These are phyloP conservation scores for Monosporascus sp. DNA, from an alignment of 2,329 filamentous ascomycete genomes.

Conservation along the genomic window DNA sequence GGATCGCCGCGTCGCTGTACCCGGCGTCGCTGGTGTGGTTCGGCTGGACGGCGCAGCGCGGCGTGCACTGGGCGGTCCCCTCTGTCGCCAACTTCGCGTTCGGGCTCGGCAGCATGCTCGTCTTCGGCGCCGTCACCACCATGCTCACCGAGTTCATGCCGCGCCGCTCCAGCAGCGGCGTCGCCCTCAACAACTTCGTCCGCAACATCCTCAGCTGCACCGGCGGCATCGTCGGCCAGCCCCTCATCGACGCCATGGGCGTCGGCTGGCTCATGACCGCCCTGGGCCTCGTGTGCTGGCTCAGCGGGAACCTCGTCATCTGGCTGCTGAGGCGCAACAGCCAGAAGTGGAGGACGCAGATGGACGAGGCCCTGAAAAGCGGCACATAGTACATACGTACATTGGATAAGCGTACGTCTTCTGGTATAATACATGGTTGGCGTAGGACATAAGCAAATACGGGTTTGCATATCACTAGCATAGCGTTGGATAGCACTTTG, in stretches of 20 bases:
- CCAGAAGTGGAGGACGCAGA: conserved; percentile 56
- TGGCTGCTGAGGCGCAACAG: conserved; percentile 58
- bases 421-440: neutral
- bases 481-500: too few relatives aligned
- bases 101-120: conserved; percentile 72
- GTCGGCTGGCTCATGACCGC: conserved; percentile 72
- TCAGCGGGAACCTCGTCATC: conserved; percentile 53
- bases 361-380: conserved; percentile 46
- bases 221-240: conserved; percentile 64
- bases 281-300: conserved; percentile 47
- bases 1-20: conserved; percentile 66
- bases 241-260: conserved; percentile 66
- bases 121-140: conserved; percentile 69
- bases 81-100: conserved; percentile 68
- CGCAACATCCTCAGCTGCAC: conserved; percentile 74
- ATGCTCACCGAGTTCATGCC: conserved; percentile 86
- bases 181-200: conserved; percentile 78
- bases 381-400: neutral
- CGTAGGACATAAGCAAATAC: too few relatives aligned
- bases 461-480: neutral
- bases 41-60: conserved; percentile 67
- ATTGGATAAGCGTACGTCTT: neutral
- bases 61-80: conserved; percentile 59
- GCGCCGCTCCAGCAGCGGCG: conserved; percentile 62
- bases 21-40: conserved; percentile 69